Percentiles rank a stretch among this genome's conserved stretches.
These are phyloP conservation scores for Gryganskiella cystojenkinii DNA, from an alignment of 192 early-diverging fungal genomes.

Conservation along the genomic window DNA sequence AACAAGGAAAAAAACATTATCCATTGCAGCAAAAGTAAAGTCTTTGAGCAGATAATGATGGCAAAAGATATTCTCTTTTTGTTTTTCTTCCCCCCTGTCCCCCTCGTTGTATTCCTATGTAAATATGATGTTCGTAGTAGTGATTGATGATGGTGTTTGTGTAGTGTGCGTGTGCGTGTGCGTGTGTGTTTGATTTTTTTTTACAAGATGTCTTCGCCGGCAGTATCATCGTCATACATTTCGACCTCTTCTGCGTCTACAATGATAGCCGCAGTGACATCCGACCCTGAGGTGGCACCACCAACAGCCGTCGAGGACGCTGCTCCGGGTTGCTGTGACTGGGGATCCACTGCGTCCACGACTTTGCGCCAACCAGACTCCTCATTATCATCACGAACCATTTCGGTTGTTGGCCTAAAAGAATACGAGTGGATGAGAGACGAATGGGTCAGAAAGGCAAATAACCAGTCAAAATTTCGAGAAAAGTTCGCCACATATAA, in stretches of 20 bases:
- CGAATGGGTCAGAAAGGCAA: conserved; percentile 1
- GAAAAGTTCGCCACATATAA: neutral
- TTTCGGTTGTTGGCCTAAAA: conserved; percentile 51
- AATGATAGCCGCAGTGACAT: conserved; percentile 11
- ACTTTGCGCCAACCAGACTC: conserved; percentile 54
- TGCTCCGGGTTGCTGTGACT: neutral
- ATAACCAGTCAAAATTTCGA: neutral
- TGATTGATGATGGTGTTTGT: no score
- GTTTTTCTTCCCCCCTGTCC: no score
- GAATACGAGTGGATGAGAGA: no score
- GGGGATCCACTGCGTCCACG: neutral
- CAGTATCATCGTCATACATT: conserved; percentile 31
- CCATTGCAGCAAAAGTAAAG: no score
- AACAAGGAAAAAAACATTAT: no score
- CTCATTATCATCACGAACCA: conserved; percentile 49
- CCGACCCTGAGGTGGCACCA: neutral
- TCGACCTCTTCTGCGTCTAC: conserved; percentile 43
- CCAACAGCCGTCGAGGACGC: neutral
- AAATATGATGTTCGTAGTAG: no score
- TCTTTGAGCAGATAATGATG: no score
- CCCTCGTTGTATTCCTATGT: no score
- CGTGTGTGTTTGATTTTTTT: no score
- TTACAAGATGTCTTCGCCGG: conserved; percentile 2
- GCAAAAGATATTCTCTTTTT: no score
- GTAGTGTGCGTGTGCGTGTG: no score